Base-by-base conservation (phyloP, 305 asterid species). In the Rubia peregrina region DNA sequence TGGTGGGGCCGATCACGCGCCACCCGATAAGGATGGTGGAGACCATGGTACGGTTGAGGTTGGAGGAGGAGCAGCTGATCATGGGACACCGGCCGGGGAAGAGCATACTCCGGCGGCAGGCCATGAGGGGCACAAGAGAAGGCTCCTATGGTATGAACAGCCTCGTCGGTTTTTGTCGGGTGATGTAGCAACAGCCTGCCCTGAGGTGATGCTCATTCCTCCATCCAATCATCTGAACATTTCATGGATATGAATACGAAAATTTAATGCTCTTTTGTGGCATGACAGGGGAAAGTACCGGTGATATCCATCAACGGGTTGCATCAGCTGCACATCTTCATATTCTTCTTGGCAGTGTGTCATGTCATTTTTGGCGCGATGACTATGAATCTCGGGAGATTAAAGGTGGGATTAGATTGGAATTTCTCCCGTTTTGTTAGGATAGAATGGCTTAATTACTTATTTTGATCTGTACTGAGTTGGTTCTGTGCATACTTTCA, bases 271-370 rank as follows among this genome's bases (percentile, higher is more conserved):
- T 30, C 33, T 67, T 69, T 67, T 14, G 62, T 79, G 71, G 61
- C 16, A 64, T 80, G 71, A 51, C 71, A 94, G 99, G 99, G 97
- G 44, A 43, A 74, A 22, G 90, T 86, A 60, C 87, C 97, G 33
- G 84, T 94, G 73, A 88, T 94, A 76, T 89, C 96, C 26, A 71
- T 77, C 78, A 74, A 85, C 80, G 99, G 89, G 71, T 87, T 94
- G 74, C 99, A 94, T 81, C 97, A 94, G 76, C 90, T 94, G 43
- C 99, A 94, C 77, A 91, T 94, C 77, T 94, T 94, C 90, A 91
- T 94, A 60, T 94, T 94, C 91, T 94, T 94, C 76, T 82, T 94
- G 73, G 99, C 99, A 11, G 91, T 91, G 41, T 87, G 88, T 75
- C 97, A 94, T 57, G 97, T 94, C 76, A 72, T 91, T 63, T 94